Evolutionary conservation across 1,284 basidiomycete species (phyloP).

Genomic region (Nidula niveotomentosa): DNA sequence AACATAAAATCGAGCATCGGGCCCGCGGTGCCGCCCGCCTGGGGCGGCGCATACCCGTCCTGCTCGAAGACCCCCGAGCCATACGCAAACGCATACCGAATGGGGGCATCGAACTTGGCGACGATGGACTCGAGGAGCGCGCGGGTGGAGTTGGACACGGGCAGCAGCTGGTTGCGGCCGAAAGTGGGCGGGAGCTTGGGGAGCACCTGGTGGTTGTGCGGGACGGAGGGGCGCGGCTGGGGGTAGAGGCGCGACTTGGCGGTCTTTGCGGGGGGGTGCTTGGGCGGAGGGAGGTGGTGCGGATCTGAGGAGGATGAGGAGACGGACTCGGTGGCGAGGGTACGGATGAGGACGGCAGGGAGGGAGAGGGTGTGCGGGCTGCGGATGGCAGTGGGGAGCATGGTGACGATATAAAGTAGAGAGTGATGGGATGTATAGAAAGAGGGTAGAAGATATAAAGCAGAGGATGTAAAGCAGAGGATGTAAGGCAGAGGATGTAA

Average conservation of each 20-base stretch:
- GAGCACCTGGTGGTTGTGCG: slow-evolving; percentile 39
- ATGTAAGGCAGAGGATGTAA: not conserved
- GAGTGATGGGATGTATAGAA: not conserved
- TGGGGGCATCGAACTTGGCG: slow-evolving; percentile 77
- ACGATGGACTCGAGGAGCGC: slow-evolving; percentile 79
- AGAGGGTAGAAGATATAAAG: not conserved
- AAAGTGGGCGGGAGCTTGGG: slow-evolving; percentile 68
- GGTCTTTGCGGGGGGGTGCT: slow-evolving; percentile 27
- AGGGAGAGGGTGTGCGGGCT: slow-evolving; percentile 11
- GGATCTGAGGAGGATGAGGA: slow-evolving; percentile 26
- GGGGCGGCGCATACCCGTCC: slow-evolving; percentile 56
- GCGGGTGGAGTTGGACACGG: slow-evolving; percentile 74
- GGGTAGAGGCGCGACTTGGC: slow-evolving; percentile 42
- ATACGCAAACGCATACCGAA: slow-evolving; percentile 93
- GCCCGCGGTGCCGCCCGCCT: slow-evolving; percentile 29
- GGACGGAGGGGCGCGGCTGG: slow-evolving; percentile 50
- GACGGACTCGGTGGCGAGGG: slow-evolving; percentile 48
- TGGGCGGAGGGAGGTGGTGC: slow-evolving; percentile 29
- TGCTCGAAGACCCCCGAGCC: slow-evolving; percentile 94
- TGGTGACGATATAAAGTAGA: slow-evolving; percentile 10
- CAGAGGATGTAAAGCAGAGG: not conserved
- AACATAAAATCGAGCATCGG: slow-evolving; percentile 97
- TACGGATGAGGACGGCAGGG: slow-evolving; percentile 32
- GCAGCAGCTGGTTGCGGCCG: slow-evolving; percentile 79
- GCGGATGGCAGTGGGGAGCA: slow-evolving; percentile 20